phyloP scores from a whole-genome alignment of 441 rosid species.

The Caryocar brasiliense region DNA sequence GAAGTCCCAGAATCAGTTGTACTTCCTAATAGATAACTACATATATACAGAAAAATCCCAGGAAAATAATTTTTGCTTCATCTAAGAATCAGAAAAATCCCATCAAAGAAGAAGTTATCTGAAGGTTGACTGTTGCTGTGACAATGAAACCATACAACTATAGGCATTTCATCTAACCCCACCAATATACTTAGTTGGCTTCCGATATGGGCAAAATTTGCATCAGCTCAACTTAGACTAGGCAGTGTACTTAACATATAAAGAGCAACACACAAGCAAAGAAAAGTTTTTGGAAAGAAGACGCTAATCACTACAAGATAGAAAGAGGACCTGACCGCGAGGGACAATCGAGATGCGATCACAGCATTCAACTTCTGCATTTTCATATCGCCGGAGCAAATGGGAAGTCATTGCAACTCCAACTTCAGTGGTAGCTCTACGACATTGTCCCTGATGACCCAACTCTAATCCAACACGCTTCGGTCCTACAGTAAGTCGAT shows the following conservation, averaged over 20 bases:
- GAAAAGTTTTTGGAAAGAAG: not conserved
- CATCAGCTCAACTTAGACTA: too few relatives aligned
- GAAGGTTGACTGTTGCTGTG: too few relatives aligned
- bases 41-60: too few relatives aligned
- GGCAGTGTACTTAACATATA: not conserved
- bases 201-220: too few relatives aligned
- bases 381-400: constrained; percentile 62
- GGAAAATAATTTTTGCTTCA: too few relatives aligned
- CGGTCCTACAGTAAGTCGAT: constrained; percentile 86
- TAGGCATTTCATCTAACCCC: too few relatives aligned
- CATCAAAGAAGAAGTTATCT: too few relatives aligned
- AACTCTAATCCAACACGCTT: constrained; percentile 67
- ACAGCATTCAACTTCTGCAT: constrained; percentile 70
- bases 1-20: not conserved
- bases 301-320: constrained; percentile 11
- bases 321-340: constrained; percentile 69
- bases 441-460: constrained; percentile 79
- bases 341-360: constrained; percentile 84
- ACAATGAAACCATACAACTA: too few relatives aligned
- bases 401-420: constrained; percentile 86
- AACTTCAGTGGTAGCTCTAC: constrained; percentile 82
- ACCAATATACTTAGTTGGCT: too few relatives aligned
- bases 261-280: not conserved
- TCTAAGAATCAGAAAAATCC: too few relatives aligned
- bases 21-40: not conserved